Evolutionary conservation across 371 early-diverging fungal species (phyloP), one percentile per base, ranked within the genome.

Genomic region (Mucor velutinosus): DNA sequence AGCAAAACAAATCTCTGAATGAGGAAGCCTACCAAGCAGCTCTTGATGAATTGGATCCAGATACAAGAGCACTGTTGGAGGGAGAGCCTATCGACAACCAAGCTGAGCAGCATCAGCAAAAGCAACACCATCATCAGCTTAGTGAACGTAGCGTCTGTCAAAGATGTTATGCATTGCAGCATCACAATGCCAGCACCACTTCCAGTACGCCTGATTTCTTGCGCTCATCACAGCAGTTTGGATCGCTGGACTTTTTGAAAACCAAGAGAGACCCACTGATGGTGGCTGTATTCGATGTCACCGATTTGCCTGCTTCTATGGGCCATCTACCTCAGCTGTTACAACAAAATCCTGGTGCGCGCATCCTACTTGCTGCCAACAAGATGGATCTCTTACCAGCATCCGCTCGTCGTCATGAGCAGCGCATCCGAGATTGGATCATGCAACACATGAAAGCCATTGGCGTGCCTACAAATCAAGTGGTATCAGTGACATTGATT

Each of bases 301-400:
- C 82, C 21, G 92, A 92, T 73, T 74, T 92, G 10, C 90, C 90
- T 2, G 83, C 79, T 8, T 87, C 87, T 12, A 64, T 92, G 19
- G 81, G 79, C 2, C 75, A 78, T 7, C 65, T 86, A 37, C 75
- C 87, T 7, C 59, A 77, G 53, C 59, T 86, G 7, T 66, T 86
- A 17, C 75, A 76, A 3, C 76, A 83, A 7, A 76, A 82, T 25
- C 73, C 74, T 1, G 61, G 79, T 19, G 82, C 88, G 0, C 84
- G 83, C 7, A 69, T 90, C 19, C 67, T 91, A 3, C 66, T 92
- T 10, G 91, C 85, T 3, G 89, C 83, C 17, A 92, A 92, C 77
- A 92, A 92, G 70, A 61, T 83, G 7, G 92, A 92, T 65, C 53
- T 90, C 58, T 68, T 92, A 29, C 92, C 92, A 12, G 51, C 35